Evolutionary conservation across 352 stramenopile species (phyloP).

Genomic region (Globisporangium heterothallicum): DNA sequence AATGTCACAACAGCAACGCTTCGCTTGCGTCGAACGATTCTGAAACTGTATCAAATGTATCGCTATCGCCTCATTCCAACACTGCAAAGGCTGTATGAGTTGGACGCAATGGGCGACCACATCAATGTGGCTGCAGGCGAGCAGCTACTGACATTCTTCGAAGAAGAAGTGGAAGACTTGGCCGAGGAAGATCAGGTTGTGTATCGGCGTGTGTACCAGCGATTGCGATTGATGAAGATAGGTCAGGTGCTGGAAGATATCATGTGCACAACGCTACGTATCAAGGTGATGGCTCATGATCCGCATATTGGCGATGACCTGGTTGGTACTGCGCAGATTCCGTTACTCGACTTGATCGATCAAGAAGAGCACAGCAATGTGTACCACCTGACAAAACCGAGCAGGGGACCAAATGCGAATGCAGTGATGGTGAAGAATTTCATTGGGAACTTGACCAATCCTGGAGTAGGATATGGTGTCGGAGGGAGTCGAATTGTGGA

Average conservation of each 20-base stretch:
- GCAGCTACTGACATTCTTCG: constrained; percentile 47
- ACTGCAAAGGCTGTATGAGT: constrained; percentile 37
- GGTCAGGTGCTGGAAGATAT: constrained; percentile 55
- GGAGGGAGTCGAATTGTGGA: neutral
- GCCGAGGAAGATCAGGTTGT: constrained; percentile 49
- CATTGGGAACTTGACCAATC: neutral
- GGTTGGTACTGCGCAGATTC: constrained; percentile 53
- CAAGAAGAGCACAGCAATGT: constrained; percentile 46
- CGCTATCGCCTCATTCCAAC: constrained; percentile 41
- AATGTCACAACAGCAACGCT: constrained; percentile 42
- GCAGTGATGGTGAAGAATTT: constrained; percentile 5
- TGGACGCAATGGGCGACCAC: constrained; percentile 35
- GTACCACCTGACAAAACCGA: constrained; percentile 46
- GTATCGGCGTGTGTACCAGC: constrained; percentile 44
- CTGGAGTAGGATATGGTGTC: neutral
- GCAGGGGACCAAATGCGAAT: constrained; percentile 1
- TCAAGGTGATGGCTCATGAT: constrained; percentile 60
- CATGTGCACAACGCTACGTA: constrained; percentile 43
- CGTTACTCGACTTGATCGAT: constrained; percentile 64
- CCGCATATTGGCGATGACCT: constrained; percentile 35
- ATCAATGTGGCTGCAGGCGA: constrained; percentile 36
- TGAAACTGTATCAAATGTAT: constrained; percentile 60
- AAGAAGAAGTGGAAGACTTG: constrained; percentile 61
- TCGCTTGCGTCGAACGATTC: constrained; percentile 46
- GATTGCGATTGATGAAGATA: constrained; percentile 50